A percentile compares a stretch with the other conserved stretches of the same genome.
These are phyloP conservation scores for Viridothelium virens DNA, from an alignment of 495 filamentous ascomycete genomes.

Conservation along the genomic window DNA sequence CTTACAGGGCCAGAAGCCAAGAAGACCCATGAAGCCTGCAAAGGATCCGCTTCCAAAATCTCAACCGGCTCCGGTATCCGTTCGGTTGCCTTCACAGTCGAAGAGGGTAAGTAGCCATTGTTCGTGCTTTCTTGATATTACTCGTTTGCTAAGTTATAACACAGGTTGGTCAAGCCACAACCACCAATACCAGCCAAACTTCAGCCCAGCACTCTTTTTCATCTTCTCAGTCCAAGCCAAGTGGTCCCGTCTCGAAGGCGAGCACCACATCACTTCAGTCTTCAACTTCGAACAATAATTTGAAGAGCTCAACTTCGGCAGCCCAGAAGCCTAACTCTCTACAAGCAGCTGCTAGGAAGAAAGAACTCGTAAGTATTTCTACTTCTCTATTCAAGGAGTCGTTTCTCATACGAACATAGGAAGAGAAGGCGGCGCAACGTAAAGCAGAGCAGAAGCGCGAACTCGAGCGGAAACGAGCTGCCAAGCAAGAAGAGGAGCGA, in stretches of 20 bases:
- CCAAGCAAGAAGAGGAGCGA: slow-evolving; percentile 48
- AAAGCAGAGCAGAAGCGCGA: slow-evolving; percentile 72
- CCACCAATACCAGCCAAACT: slow-evolving; percentile 9
- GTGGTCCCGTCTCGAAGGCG: slow-evolving; percentile 38
- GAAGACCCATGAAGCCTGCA: slow-evolving; percentile 59
- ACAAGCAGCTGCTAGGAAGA: slow-evolving; percentile 63
- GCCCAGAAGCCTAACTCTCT: slow-evolving; percentile 52
- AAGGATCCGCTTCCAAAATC: slow-evolving; percentile 58
- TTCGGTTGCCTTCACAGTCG: slow-evolving; percentile 61
- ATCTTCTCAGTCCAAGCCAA: slow-evolving; percentile 12
- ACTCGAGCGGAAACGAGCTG: slow-evolving; percentile 64
- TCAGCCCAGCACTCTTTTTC: slow-evolving; percentile 13
- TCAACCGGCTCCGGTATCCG: slow-evolving; percentile 69
- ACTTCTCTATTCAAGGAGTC: neutral
- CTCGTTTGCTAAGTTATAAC: slow-evolving; percentile 19
- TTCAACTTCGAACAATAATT: slow-evolving; percentile 46
- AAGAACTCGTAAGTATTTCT: slow-evolving; percentile 46
- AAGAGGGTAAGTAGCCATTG: slow-evolving; percentile 19
- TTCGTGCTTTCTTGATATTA: neutral
- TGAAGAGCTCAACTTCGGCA: slow-evolving; percentile 64
- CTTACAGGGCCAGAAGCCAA: slow-evolving; percentile 44
- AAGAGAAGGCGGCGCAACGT: slow-evolving; percentile 68
- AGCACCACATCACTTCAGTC: slow-evolving; percentile 35
- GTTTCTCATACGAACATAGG: slow-evolving; percentile 27
- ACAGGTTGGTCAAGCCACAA: slow-evolving; percentile 6